Evolutionary conservation across 495 filamentous ascomycete genomes (phyloP), one percentile per base, ranked within the genome.

Genomic region (Symbiotaphrina buchneri): DNA sequence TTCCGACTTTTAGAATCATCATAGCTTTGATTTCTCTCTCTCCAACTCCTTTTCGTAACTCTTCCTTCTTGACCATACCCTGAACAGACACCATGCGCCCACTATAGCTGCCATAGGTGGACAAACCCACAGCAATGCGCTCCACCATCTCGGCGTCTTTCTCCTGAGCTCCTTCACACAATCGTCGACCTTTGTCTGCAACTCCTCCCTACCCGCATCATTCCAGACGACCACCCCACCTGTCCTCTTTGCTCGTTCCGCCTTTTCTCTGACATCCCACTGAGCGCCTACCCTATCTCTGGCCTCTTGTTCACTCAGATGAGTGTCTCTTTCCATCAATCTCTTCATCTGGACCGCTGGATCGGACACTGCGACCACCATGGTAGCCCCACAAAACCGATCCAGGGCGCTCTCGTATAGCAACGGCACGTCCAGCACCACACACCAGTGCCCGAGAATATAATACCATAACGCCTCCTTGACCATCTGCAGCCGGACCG

Each of bases 371-470:
- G 70, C 78, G 0, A 97, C 83, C 6, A 97, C 82, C 30, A 93
- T 46, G 0, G 94, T 76, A 3, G 64, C 66, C 0, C 80, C 77
- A 41, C 80, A 91, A 28, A 84, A 60, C 16, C 65, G 39, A 42
- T 97, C 87, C 56, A 91, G 68, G 2, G 68, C 66, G 36, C 61
- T 63, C 56, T 97, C 87, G 44, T 90, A 94, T 11, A 97, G 63
- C 24, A 97, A 53, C 27, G 87, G 87, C 1, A 97, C 68, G 45
- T 97, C 87, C 6, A 97, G 53, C n/a, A 95, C 74, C 7, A 90
- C 79, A 0, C 79, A 83, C 77, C 84, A 77, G 33, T 67, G 38
- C 1, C 85, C 84, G 2, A 44, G 51, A 2, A 84, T 20, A 36
- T 85, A 92, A 39, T 67, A 58, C 16, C 51, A 48, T 11, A 74